Conservation (phyloP, 1,284 basidiomycete species). For the Cutaneotrichosporon sp. region DNA sequence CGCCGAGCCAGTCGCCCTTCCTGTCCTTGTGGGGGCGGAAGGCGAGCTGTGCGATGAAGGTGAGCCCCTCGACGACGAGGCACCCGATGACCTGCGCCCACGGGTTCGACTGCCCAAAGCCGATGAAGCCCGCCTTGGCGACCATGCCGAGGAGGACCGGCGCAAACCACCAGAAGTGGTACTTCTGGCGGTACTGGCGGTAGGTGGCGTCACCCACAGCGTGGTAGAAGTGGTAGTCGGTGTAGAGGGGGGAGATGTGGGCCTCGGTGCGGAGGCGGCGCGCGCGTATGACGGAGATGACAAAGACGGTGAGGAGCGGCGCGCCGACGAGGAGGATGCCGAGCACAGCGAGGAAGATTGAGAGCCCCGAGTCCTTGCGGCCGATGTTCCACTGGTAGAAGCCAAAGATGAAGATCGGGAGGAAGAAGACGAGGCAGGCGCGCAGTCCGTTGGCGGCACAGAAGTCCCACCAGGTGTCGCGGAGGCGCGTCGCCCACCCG, state of each 20-base stretch:
- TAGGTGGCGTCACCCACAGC: conserved; percentile 50
- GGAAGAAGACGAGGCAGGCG: conserved; percentile 62
- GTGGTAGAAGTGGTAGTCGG: conserved; percentile 49
- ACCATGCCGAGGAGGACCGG: conserved; percentile 53
- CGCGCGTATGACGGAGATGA: conserved; percentile 35
- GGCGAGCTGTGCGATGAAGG: conserved; percentile 62
- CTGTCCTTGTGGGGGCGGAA: conserved; percentile 56
- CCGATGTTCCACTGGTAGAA: conserved; percentile 85
- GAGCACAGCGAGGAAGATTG: conserved; percentile 66
- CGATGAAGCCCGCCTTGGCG: conserved; percentile 68
- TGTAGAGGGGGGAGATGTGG: conserved; percentile 48
- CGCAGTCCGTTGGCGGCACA: conserved; percentile 52
- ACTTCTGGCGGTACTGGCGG: conserved; percentile 52
- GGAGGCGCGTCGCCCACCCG: conserved; percentile 48
- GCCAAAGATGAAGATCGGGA: conserved; percentile 72
- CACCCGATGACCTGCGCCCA: conserved; percentile 71
- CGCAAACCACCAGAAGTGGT: conserved; percentile 56
- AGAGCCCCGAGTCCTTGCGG: conserved; percentile 71
- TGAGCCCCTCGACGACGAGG: conserved; percentile 66
- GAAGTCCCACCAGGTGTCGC: conserved; percentile 59
- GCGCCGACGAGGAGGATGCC: conserved; percentile 61
- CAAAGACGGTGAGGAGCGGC: conserved; percentile 56
- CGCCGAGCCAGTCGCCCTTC: conserved; percentile 51
- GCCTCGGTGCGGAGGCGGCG: conserved; percentile 38
- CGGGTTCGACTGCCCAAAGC: conserved; percentile 66